A percentile compares a stretch with the other conserved stretches of the same genome.
Evolutionary conservation across 2,329 filamentous ascomycete genomes (phyloP).

Genomic region (Emmonsia crescens): DNA sequence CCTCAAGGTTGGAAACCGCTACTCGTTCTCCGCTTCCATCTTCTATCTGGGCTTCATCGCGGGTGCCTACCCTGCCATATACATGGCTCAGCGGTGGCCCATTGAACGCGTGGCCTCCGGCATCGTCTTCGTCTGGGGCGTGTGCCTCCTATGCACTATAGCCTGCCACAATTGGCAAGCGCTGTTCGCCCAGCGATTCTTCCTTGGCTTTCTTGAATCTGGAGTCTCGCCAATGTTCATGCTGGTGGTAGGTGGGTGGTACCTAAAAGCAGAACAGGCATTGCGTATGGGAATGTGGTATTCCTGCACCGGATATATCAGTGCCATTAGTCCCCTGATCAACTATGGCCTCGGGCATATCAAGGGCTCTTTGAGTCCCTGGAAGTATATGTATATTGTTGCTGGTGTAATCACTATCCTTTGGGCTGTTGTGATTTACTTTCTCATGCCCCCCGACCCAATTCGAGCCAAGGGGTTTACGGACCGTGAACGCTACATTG

Average conservation of each 20-base stretch:
- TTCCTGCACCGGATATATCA: slow-evolving; percentile 45
- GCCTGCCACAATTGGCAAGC: slow-evolving; percentile 39
- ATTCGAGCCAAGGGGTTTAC: slow-evolving; percentile 33
- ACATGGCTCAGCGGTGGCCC: slow-evolving; percentile 36
- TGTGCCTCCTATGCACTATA: slow-evolving; percentile 2
- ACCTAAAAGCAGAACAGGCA: slow-evolving; percentile 39
- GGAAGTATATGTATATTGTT: slow-evolving; percentile 63
- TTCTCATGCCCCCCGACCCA: slow-evolving; percentile 33
- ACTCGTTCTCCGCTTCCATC: slow-evolving; percentile 36
- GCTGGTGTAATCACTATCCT: slow-evolving; percentile 53
- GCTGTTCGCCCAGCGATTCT: slow-evolving; percentile 56
- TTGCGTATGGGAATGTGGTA: slow-evolving; percentile 60
- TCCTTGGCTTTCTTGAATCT: slow-evolving; percentile 50
- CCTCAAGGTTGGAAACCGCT: slow-evolving; percentile 33
- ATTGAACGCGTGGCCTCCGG: slow-evolving; percentile 38
- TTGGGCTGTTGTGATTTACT: slow-evolving; percentile 25
- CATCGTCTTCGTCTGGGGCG: slow-evolving; percentile 2
- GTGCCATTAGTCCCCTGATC: slow-evolving; percentile 51
- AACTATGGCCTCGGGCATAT: slow-evolving; percentile 62
- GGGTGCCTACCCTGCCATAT: slow-evolving; percentile 36
- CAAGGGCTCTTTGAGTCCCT: slow-evolving; percentile 41
- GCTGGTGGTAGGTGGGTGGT: slow-evolving; percentile 51
- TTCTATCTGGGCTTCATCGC: slow-evolving; percentile 43
- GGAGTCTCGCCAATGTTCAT: slow-evolving; percentile 58
- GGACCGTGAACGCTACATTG: slow-evolving; percentile 21